Evolutionary conservation across 2,329 filamentous ascomycete genomes (phyloP).

Genomic region (Epichloe sibirici): DNA sequence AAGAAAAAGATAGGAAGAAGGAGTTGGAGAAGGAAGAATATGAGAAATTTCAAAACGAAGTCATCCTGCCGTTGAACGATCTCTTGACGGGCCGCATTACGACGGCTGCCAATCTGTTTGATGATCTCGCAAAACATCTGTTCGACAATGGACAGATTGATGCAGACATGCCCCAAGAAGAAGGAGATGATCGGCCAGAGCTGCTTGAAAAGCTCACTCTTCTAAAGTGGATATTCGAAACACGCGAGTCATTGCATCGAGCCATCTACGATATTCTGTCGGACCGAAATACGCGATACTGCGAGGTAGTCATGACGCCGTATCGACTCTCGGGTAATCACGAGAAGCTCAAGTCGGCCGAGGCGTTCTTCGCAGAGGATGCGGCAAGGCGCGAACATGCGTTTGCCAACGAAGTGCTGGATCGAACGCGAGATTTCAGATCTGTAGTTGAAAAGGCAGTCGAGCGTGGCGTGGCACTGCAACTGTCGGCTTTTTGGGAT

Average conservation of each 20-base stretch:
- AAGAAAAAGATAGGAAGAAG: constrained; percentile 59
- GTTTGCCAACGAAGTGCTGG: constrained; percentile 59
- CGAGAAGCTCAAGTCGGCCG: constrained; percentile 68
- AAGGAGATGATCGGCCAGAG: constrained; percentile 90
- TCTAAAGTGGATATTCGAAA: constrained; percentile 94
- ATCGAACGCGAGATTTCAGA: constrained; percentile 65
- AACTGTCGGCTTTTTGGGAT: constrained; percentile 94
- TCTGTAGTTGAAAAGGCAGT: constrained; percentile 75
- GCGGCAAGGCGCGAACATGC: constrained; percentile 56
- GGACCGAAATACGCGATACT: constrained; percentile 77
- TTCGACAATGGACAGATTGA: constrained; percentile 52
- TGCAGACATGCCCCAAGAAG: constrained; percentile 79
- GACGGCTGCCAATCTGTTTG: constrained; percentile 64
- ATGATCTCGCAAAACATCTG: constrained; percentile 58
- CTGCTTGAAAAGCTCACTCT: constrained; percentile 87
- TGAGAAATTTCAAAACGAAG: constrained; percentile 68
- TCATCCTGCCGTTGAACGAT: constrained; percentile 74
- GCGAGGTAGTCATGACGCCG: constrained; percentile 69
- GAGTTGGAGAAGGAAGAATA: constrained; percentile 70
- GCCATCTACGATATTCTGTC: constrained; percentile 75
- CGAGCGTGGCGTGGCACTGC: constrained; percentile 75
- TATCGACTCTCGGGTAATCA: constrained; percentile 64
- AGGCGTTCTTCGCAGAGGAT: constrained; percentile 73
- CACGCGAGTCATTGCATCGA: constrained; percentile 75
- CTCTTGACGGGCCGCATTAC: constrained; percentile 65